Percentiles rank a stretch among this genome's conserved stretches.
These are phyloP conservation scores for Plantago major DNA, from an alignment of 257 asterid genomes.

Conservation along the genomic window DNA sequence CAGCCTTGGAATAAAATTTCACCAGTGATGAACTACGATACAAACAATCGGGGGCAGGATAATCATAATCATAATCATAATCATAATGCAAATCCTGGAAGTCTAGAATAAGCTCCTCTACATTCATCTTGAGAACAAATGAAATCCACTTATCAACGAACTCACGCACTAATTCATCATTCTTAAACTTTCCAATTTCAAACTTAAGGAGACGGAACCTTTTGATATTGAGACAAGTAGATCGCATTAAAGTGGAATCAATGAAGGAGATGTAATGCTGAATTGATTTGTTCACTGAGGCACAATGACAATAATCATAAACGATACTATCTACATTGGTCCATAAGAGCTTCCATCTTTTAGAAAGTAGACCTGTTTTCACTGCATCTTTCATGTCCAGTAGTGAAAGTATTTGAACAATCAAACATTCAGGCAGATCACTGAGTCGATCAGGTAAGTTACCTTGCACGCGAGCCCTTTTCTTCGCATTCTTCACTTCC, in stretches of 20 bases:
- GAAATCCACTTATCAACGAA: background rate
- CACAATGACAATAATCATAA: no score
- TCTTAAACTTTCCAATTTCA: background rate
- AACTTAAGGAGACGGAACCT: background rate
- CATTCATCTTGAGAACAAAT: background rate
- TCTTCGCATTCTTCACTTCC: background rate
- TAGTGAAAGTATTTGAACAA: background rate
- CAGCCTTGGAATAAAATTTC: no score
- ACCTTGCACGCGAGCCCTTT: no score
- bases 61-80: no score
- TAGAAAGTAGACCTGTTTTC: background rate
- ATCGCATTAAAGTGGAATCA: background rate
- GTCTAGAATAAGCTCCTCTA: background rate
- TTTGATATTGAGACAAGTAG: background rate
- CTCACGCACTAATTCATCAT: background rate
- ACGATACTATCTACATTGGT: background rate
- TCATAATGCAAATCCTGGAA: no score
- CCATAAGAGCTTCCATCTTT: background rate
- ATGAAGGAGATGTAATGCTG: background rate
- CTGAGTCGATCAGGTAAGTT: background rate
- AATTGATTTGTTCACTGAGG: no score
- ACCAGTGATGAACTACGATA: no score
- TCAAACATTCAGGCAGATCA: background rate
- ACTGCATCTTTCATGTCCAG: background rate
- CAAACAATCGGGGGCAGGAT: no score